Conservation (phyloP, 192 early-diverging fungal species). For the Backusella mclennaniae region DNA sequence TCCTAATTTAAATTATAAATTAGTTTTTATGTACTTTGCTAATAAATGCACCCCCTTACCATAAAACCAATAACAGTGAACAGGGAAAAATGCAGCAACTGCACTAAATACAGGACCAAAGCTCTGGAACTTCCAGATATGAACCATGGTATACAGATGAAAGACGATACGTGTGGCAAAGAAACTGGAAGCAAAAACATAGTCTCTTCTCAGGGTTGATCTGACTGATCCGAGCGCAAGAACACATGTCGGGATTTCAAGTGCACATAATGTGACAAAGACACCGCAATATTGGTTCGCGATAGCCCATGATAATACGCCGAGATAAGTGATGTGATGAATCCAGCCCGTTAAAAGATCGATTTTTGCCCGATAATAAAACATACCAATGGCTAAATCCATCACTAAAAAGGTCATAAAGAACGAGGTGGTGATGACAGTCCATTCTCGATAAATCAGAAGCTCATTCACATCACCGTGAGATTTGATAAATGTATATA, state of each 20-base stretch:
- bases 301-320: constrained; percentile 37
- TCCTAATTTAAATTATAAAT: constrained; percentile 15
- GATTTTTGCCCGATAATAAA: constrained; percentile 56
- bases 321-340: constrained; percentile 58
- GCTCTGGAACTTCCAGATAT: constrained; percentile 30
- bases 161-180: constrained; percentile 55
- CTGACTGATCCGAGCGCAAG: constrained; percentile 53
- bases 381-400: constrained; percentile 52
- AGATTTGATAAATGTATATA: constrained; percentile 1
- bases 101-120: constrained; percentile 33
- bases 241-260: constrained; percentile 59
- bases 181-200: constrained; percentile 51
- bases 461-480: constrained; percentile 10
- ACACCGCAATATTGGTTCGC: constrained; percentile 22
- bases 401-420: constrained; percentile 55
- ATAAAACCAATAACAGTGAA: constrained; percentile 57
- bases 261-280: constrained; percentile 49
- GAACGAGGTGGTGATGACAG: constrained; percentile 42
- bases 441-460: constrained; percentile 23
- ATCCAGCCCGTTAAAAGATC: constrained; percentile 56
- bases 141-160: constrained; percentile 43
- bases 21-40: neutral
- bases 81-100: constrained; percentile 41
- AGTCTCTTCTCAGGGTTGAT: constrained; percentile 46
- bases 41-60: constrained; percentile 15